Conservation (phyloP, 805 yeast genomes). For the Suhomyces prunicola region DNA sequence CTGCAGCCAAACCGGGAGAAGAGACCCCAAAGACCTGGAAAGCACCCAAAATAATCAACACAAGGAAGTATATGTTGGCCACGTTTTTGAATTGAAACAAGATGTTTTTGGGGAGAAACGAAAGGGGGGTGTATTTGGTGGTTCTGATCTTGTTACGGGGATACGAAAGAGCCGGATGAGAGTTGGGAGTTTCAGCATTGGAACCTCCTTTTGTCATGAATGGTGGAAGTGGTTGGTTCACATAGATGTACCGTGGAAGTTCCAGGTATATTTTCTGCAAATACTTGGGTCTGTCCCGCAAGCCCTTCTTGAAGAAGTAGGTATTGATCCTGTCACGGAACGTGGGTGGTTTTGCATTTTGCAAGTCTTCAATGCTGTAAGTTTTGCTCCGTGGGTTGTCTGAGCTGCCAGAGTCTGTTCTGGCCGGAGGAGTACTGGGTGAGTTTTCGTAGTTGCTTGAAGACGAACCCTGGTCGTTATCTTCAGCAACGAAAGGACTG, state of each 20-base stretch:
- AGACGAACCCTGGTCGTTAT: slow-evolving; percentile 2
- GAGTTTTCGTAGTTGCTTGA: slow-evolving; percentile 9
- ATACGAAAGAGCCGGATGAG: slow-evolving; percentile 33
- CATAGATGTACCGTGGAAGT: slow-evolving; percentile 45
- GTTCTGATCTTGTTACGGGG: slow-evolving; percentile 61
- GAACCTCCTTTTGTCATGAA: slow-evolving; percentile 25
- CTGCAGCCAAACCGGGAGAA: slow-evolving; percentile 71
- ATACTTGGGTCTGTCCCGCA: slow-evolving; percentile 31
- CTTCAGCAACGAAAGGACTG: not conserved
- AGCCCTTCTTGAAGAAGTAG: slow-evolving; percentile 14
- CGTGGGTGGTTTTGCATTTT: slow-evolving; percentile 10
- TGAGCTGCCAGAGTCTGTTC: slow-evolving; percentile 1
- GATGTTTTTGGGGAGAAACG: slow-evolving; percentile 56
- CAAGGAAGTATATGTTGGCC: slow-evolving; percentile 58
- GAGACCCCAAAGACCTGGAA: slow-evolving; percentile 63
- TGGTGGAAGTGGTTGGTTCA: slow-evolving; percentile 49
- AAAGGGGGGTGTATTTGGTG: slow-evolving; percentile 58
- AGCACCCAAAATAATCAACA: slow-evolving; percentile 52
- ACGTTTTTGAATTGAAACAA: slow-evolving; percentile 54
- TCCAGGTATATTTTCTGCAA: slow-evolving; percentile 34
- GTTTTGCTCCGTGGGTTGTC: not conserved
- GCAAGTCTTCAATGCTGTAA: slow-evolving; percentile 10
- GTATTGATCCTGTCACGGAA: slow-evolving; percentile 9
- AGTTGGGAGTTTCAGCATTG: not conserved
- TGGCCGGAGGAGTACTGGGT: slow-evolving; percentile 5